Base-by-base conservation (phyloP, 139 green algal genomes). In the Volvox africanus region DNA sequence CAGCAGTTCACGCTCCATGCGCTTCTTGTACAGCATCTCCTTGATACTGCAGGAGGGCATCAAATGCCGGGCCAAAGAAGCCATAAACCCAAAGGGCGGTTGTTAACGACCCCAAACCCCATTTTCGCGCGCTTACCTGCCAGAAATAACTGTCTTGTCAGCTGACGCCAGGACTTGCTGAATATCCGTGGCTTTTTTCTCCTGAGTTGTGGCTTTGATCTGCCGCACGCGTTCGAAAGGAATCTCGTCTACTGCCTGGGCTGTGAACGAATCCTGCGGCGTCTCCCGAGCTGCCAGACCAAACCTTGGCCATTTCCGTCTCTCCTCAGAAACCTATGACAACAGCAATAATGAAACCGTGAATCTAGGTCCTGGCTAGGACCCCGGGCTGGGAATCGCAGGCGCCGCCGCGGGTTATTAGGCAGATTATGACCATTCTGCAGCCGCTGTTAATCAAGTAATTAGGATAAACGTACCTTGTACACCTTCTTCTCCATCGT, bases 401-500 rank as follows among this genome's bases (percentile, higher is more conserved):
- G n/a, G 71, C 71, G 71, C 71, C 71, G 71, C 71, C 44, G 80
- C 80, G 35, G 80, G 14, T 86, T 35, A 55, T n/a, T 35, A 61
- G 30, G 16, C 28, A n/a, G 37, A 37, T 22, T 35, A 80, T 36
- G 71, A n/a, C 26, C 71, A 36, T 20, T 32, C 33, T 82, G 21
- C 33, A 82, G 77, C 16, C 26, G 35, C 17, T n/a, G 19, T 30
- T 61, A n/a, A n/a, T 1, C 71, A 35, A 61, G 11, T 13, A 82
- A 61, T 9, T 61, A 61, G 1, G 17, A 30, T 2, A 26, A 19
- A 24, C 93, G 76, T 65, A 98, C 97, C 95, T 97, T 94, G 94
- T 99, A 99, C 0, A 97, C 97, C 90, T 99, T 97, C 95, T 98
- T 98, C 92, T 99, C 97, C 78, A 99, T 96, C 26, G 97, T 97